Conservation (phyloP, 495 filamentous ascomycete genomes). For the Antarctomyces pellizariae region DNA sequence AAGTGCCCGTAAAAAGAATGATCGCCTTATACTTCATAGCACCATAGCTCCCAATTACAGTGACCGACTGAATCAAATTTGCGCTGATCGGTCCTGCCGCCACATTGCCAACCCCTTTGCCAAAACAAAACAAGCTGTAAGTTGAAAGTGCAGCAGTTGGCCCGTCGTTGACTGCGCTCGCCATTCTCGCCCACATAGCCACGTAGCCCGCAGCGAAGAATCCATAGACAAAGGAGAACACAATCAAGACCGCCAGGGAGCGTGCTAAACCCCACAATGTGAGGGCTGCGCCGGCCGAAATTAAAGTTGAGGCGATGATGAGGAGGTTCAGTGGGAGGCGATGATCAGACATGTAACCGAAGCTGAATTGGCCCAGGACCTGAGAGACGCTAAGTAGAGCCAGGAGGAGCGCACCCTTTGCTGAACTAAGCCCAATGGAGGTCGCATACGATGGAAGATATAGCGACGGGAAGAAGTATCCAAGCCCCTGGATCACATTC, state of each 20-base stretch:
- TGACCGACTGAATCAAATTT: slow-evolving; percentile 13
- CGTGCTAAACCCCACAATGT: slow-evolving; percentile 14
- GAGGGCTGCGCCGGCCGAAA: slow-evolving; percentile 12
- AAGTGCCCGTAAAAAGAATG: slow-evolving; percentile 27
- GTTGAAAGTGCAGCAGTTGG: slow-evolving; percentile 25
- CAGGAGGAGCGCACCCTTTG: slow-evolving; percentile 13
- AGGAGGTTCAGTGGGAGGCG: slow-evolving; percentile 9
- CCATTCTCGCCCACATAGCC: slow-evolving; percentile 13
- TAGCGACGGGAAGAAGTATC: slow-evolving; percentile 15
- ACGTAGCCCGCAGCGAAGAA: slow-evolving; percentile 18
- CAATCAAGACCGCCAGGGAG: slow-evolving; percentile 9
- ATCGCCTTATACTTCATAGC: slow-evolving; percentile 24
- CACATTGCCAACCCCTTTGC: slow-evolving; percentile 17
- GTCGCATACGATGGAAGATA: slow-evolving; percentile 16
- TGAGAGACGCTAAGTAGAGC: slow-evolving; percentile 15
- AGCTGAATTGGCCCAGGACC: slow-evolving; percentile 14
- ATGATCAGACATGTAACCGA: slow-evolving; percentile 16
- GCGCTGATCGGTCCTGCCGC: slow-evolving; percentile 15
- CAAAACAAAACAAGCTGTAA: slow-evolving; percentile 15
- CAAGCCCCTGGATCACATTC: slow-evolving; percentile 14
- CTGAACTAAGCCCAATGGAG: slow-evolving; percentile 11
- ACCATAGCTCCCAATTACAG: slow-evolving; percentile 18
- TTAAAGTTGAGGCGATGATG: slow-evolving; percentile 13
- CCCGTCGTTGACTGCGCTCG: slow-evolving; percentile 11
- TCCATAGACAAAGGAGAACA: slow-evolving; percentile 16